Conservation (phyloP, 345 rosid genomes). For the Citrus mangshanensis region DNA sequence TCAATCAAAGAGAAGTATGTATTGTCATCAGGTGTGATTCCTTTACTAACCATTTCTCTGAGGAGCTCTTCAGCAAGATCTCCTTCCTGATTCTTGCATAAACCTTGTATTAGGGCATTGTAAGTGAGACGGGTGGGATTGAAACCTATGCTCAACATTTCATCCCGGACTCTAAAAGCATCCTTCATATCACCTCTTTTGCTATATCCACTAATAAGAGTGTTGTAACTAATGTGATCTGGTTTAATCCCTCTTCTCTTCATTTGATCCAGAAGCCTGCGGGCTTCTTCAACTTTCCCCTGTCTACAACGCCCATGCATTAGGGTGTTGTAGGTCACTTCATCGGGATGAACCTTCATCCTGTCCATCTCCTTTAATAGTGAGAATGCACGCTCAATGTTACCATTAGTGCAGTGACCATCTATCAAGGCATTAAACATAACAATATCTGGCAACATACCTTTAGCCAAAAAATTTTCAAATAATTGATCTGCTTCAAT, state of each 20-base stretch:
- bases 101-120: constrained; percentile 78
- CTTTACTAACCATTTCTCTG: constrained; percentile 76
- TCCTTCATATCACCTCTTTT: constrained; percentile 77
- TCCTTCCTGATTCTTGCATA: constrained; percentile 71
- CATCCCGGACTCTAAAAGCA: constrained; percentile 74
- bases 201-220: constrained; percentile 84
- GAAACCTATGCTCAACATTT: constrained; percentile 84
- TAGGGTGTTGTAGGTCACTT: constrained; percentile 82
- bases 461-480: constrained; percentile 43
- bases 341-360: constrained; percentile 70
- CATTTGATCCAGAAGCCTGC: constrained; percentile 77
- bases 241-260: constrained; percentile 78
- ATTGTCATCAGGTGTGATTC: constrained; percentile 78
- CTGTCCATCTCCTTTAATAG: constrained; percentile 71
- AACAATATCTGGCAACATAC: constrained; percentile 58
- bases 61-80: constrained; percentile 71
- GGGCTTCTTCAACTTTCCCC: constrained; percentile 88
- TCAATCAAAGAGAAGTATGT: constrained; percentile 69
- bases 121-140: constrained; percentile 82
- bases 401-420: constrained; percentile 73
- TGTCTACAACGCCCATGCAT: constrained; percentile 81
- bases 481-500: constrained; percentile 74
- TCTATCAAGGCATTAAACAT: constrained; percentile 76
- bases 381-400: constrained; percentile 59
- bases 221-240: constrained; percentile 78